Evolutionary conservation across 345 rosid genomes (phyloP).

Genomic region (Rhodamnia rubescens): DNA sequence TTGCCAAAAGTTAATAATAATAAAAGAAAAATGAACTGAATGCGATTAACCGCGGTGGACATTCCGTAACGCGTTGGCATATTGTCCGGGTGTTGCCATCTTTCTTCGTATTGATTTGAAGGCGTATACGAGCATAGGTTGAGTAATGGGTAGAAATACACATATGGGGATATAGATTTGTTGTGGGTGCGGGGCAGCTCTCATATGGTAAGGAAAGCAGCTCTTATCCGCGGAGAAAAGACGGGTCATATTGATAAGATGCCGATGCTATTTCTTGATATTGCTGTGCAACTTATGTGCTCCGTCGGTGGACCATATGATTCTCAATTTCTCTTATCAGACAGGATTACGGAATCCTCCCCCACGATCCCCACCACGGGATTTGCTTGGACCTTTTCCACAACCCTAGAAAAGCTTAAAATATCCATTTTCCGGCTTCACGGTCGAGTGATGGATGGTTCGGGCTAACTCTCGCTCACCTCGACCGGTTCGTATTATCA

Average conservation of each 20-base stretch:
- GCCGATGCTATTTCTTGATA: not conserved
- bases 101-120: not conserved
- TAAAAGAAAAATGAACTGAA: not conserved
- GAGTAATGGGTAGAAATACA: not conserved
- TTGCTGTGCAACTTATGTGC: not conserved
- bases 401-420: not conserved
- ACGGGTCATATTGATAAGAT: not conserved
- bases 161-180: too few relatives aligned
- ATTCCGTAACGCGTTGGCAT: not conserved
- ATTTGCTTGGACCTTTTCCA: not conserved
- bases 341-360: not conserved
- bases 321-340: not conserved
- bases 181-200: not conserved
- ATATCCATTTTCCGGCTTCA: not conserved
- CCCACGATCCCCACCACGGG: not conserved
- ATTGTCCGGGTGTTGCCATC: not conserved
- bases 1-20: not conserved
- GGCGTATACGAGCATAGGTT: not conserved
- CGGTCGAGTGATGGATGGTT: too few relatives aligned
- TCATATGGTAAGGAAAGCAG: not conserved
- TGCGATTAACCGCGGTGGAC: not conserved
- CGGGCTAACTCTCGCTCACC: not conserved
- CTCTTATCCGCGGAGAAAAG: not conserved
- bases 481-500: not conserved
- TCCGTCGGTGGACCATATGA: not conserved